Conservation (phyloP, 2,329 filamentous ascomycete genomes). For the Cytospora paraplurivora region DNA sequence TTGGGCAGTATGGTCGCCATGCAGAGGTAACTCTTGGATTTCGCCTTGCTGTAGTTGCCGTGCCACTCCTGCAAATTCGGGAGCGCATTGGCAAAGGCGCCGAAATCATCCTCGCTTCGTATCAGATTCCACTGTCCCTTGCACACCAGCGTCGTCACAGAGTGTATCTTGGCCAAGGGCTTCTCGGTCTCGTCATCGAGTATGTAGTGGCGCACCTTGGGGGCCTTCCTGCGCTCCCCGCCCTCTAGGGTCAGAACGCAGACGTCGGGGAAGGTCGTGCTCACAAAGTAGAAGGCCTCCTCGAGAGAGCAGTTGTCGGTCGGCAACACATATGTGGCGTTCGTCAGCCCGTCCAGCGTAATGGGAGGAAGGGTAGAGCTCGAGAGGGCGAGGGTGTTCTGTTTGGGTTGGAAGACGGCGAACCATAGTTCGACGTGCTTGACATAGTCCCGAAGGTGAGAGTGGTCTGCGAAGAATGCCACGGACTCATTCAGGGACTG, state of each 20-base stretch:
- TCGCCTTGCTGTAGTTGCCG: constrained; percentile 69
- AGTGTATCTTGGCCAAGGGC: constrained; percentile 45
- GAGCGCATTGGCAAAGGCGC: constrained; percentile 60
- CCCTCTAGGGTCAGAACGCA: constrained; percentile 73
- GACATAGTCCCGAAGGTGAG: constrained; percentile 64
- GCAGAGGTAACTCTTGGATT: constrained; percentile 72
- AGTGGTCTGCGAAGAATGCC: constrained; percentile 59
- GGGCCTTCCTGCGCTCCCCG: constrained; percentile 75
- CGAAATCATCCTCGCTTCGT: constrained; percentile 63
- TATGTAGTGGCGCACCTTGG: constrained; percentile 63
- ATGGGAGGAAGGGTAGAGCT: constrained; percentile 53
- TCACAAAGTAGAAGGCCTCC: constrained; percentile 68
- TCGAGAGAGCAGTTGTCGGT: constrained; percentile 70
- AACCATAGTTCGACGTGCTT: constrained; percentile 79
- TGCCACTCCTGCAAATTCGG: constrained; percentile 67
- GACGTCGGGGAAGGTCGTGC: constrained; percentile 59
- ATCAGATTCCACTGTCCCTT: constrained; percentile 80
- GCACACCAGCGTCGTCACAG: constrained; percentile 68
- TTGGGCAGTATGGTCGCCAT: constrained; percentile 65
- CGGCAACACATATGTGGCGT: constrained; percentile 60
- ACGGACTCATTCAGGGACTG: constrained; percentile 62
- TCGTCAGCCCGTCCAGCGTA: constrained; percentile 58
- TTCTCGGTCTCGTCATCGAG: constrained; percentile 25
- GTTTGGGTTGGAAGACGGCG: constrained; percentile 67
- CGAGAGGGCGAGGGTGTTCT: constrained; percentile 46